A percentile compares a stretch with the other conserved stretches of the same genome.
Conservation (phyloP, 2,329 filamentous ascomycete species). For the Fusarium verrucosum region DNA sequence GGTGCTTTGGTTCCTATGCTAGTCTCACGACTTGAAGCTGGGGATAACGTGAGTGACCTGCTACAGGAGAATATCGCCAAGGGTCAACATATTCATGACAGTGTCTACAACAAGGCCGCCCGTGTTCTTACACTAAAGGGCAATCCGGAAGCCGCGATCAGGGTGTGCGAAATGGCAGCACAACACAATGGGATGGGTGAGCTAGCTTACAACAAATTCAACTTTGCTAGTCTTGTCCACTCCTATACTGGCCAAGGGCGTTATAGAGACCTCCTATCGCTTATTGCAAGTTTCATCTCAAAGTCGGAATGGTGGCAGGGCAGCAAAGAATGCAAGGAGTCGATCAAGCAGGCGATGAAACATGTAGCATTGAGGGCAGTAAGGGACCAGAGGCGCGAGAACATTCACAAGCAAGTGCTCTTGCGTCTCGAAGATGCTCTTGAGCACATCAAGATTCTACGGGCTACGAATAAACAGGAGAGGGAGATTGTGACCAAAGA, state of each 20-base stretch:
- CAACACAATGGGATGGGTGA: slow-evolving; percentile 50
- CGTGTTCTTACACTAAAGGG: slow-evolving; percentile 45
- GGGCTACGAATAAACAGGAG: slow-evolving; percentile 32
- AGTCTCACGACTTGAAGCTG: slow-evolving; percentile 49
- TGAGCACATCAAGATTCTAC: slow-evolving; percentile 38
- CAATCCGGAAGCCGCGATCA: slow-evolving; percentile 44
- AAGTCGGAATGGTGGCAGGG: slow-evolving; percentile 51
- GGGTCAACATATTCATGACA: slow-evolving; percentile 48
- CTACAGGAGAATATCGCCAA: slow-evolving; percentile 44
- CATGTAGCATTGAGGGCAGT: slow-evolving; percentile 43
- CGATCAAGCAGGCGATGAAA: slow-evolving; percentile 53
- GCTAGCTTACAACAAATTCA: slow-evolving; percentile 50
- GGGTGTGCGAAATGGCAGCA: slow-evolving; percentile 51
- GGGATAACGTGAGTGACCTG: slow-evolving; percentile 42
- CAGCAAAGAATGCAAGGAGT: slow-evolving; percentile 50
- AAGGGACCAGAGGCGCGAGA: slow-evolving; percentile 1
- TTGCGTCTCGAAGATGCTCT: slow-evolving; percentile 31
- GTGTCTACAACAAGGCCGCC: slow-evolving; percentile 50
- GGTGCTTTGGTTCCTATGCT: slow-evolving; percentile 53
- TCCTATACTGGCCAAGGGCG: slow-evolving; percentile 47
- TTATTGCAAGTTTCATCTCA: slow-evolving; percentile 47
- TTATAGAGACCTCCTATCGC: slow-evolving; percentile 45
- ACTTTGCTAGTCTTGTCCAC: slow-evolving; percentile 52
- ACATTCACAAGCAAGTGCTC: slow-evolving; percentile 42
- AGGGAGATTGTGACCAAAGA: slow-evolving; percentile 29